Evolutionary conservation across 2,329 filamentous ascomycete species (phyloP), one percentile per base, ranked within the genome.

Genomic region (Pseudocercospora cruenta): DNA sequence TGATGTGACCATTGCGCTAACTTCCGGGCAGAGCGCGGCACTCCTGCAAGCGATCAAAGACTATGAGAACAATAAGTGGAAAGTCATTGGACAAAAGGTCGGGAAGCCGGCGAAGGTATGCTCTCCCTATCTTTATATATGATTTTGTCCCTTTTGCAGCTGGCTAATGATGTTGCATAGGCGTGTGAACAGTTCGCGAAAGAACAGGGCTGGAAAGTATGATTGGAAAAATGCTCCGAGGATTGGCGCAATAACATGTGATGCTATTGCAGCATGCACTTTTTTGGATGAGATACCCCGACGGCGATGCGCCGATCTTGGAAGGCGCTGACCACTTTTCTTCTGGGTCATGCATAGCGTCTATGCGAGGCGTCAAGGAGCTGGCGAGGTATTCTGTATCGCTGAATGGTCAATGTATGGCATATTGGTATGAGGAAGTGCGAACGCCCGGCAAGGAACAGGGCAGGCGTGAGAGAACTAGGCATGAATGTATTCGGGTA

Each of bases 41-140:
- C 82, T 99, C 66, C 87, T 96, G 71, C 93, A 91, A 70, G 95
- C 95, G 31, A 99, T 99, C 82, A 97, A 97, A 81, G 95, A 99
- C 78, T 98, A 98, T 81, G 95, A 99, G 78, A 91, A 93, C 77
- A 97, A 96, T 80, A 98, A 98, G 79, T 99, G 95, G 95, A 98
- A 98, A 82, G 89, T 90, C 26, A 98, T 98, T 77, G 95, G 95
- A 39, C 90, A 92, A 79, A 98, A 98, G 81, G 93, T 99, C 73
- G 93, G 94, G 76, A 99, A 99, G 82, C 95, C 95, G 58, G 95
- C 95, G 73, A 99, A 99, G 89, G 91, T 93, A 79, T 69, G 81
- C 76, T 31, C 31, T 33, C 7, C 49, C 59, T 24, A 24, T 9
- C 1, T 45, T 49, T 31, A 53, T 28, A 21, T 49, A 21, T 43